Evolutionary conservation across 169 alveolate genomes (phyloP).

Genomic region (Eimeria necatrix): DNA sequence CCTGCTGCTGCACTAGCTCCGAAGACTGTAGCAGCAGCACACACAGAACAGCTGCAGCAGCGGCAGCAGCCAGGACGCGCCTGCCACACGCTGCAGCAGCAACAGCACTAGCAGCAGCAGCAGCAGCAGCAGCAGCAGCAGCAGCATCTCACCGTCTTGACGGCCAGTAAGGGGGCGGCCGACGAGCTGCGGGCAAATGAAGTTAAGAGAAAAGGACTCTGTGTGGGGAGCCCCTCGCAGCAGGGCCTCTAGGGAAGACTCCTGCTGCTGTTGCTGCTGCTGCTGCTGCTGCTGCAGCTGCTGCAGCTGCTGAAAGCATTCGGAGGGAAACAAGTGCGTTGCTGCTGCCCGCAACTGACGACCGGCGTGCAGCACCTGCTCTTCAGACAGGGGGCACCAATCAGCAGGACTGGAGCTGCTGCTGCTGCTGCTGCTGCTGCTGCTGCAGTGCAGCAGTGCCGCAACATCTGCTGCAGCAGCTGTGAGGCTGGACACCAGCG

Average conservation of each 20-base stretch:
- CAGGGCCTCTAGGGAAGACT: background rate
- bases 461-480: slow-evolving; percentile 67
- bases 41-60: background rate
- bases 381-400: slow-evolving; percentile 54
- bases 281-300: slow-evolving; percentile 55
- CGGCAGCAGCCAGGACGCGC: slow-evolving; percentile 43
- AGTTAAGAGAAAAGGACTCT: background rate
- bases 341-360: slow-evolving; percentile 67
- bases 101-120: slow-evolving; percentile 28
- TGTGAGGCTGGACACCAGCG: slow-evolving; percentile 14
- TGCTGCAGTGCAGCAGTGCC: slow-evolving; percentile 61
- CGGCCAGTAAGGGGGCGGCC: slow-evolving; percentile 55
- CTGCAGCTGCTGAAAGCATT: slow-evolving; percentile 26
- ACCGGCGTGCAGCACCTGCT: slow-evolving; percentile 68
- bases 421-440: slow-evolving; percentile 43
- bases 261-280: slow-evolving; percentile 23
- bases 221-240: slow-evolving; percentile 56
- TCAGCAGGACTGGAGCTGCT: background rate
- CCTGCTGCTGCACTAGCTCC: background rate
- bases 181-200: slow-evolving; percentile 9
- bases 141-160: slow-evolving; percentile 38
- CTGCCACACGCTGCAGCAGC: too few relatives aligned
- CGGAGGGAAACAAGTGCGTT: slow-evolving; percentile 40
- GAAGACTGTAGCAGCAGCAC: background rate
- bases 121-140: slow-evolving; percentile 15